Conservation (phyloP, 78 protist species). For the Creolimax fragrantissima region DNA sequence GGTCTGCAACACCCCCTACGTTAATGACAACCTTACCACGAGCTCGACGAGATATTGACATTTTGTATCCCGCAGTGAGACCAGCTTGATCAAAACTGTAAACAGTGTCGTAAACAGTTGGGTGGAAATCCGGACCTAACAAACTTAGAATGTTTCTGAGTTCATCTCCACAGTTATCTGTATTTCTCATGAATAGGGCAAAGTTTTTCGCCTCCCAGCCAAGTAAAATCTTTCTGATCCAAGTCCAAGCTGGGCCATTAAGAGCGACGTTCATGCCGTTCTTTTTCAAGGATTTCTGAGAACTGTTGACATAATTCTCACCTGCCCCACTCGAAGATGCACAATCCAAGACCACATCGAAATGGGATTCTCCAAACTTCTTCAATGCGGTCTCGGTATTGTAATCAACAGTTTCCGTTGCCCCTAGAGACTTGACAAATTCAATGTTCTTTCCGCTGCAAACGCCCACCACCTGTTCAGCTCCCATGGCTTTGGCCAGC, state of each 20-base stretch:
- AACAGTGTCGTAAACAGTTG: background rate
- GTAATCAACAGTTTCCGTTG: background rate
- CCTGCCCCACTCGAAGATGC: background rate
- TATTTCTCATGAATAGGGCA: background rate
- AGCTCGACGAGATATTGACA: background rate
- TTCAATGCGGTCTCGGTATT: background rate
- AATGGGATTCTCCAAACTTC: background rate
- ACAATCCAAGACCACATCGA: background rate
- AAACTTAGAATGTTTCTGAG: background rate
- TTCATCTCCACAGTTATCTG: background rate
- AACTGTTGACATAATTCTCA: background rate
- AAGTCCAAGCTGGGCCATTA: background rate
- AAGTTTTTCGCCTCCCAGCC: background rate
- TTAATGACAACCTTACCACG: background rate
- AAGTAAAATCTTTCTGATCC: background rate
- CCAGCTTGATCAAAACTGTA: background rate
- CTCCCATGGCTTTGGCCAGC: background rate
- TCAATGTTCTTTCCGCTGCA: background rate
- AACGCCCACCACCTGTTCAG: background rate
- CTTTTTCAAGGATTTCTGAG: background rate
- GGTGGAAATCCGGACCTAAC: background rate
- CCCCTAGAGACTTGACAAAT: background rate
- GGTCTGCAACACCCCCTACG: background rate
- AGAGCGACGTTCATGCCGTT: background rate
- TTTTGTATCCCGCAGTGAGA: background rate